Base-by-base conservation (phyloP, 1,284 basidiomycete genomes). In the Polyporus tsugae region DNA sequence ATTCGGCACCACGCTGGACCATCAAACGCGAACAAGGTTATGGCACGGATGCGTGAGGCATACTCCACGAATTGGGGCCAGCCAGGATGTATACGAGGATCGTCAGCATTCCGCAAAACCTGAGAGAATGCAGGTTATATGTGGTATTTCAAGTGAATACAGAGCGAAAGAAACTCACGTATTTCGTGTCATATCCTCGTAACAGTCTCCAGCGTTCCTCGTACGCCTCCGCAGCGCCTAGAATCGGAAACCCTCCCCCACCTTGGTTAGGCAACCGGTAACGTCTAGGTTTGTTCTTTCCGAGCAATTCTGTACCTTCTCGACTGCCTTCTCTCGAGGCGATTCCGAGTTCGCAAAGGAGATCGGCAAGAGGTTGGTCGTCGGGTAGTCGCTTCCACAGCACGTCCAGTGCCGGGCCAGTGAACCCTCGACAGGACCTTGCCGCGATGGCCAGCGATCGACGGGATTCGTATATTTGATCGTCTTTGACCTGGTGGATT, bases 301-400 rank as follows among this genome's bases (percentile, higher is more conserved):
- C 25, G 7, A 29, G 25, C 6, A 13, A 1, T 52, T 29, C 10
- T 2, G 10, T 5, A 7, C 7, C 42, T n/a, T 44, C 42, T 44
- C 17, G 42, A 19, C 17, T 7, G 19, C 6, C 42, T 44, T 44
- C 42, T 17, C 42, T 44, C 19, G 42, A 6, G 19, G 42, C 42
- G 42, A 55, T 55, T 25, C 53, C 53, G 11, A 55, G 53, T 22
- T 29, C 33, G 53, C 53, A 55, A 6, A 55, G 53, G 15, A 55
- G 53, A 5, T 35, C 53, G 22, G 52, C 52, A 15, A 53, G 52
- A 29, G 52, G 52, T 15, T 53, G 52, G 52, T 53, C 52, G 22
- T 53, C 53, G 6, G 53, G 53, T 7, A 55, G 29, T 29, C 53
- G 25, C 9, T 25, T 55, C 53, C 53, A 55, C 29, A 55, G 29